Base-by-base conservation (phyloP, 495 filamentous ascomycete genomes). In the Penicillium chermesinum region DNA sequence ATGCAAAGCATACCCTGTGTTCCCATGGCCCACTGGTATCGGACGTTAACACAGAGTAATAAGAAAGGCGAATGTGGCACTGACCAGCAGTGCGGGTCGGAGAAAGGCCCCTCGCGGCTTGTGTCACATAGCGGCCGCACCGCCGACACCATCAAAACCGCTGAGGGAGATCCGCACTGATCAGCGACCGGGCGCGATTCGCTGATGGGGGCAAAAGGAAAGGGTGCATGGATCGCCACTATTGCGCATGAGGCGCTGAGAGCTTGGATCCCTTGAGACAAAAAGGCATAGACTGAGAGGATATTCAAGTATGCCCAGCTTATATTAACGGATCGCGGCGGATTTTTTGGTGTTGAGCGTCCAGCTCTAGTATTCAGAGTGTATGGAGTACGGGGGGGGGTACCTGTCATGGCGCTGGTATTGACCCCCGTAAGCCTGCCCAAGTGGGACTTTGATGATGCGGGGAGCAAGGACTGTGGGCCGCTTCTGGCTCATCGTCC, bases 11-110 rank as follows among this genome's bases (percentile, higher is more conserved):
- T 35, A 12, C 25, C 14, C 35, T 36, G 51, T n/a, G n/a, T n/a
- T n/a, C n/a, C n/a, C n/a, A n/a, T n/a, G n/a, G 25, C 25, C 25
- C 25, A 5, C 25, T 4, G 25, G 10, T 30, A 30, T 30, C 25
- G 38, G 50, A 58, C 45, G 53, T 59, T 46, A 54, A 53, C 13
- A 56, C 50, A 59, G 45, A 57, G 52, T 62, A 49, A 40, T 38
- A 48, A 57, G 41, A 22, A 19, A 37, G 38, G 19, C 18, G 46
- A 33, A 33, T 34, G 44, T 57, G 43, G 34, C 48, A 50, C 33
- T 25, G 32, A 41, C 52, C 47, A 38, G 38, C 19, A 16, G 12
- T 30, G 40, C 10, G 38, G 38, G 35, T 43, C 35, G 16, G 44
- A 22, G 35, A 17, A 32, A 47, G 17, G 49, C 38, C 48, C 38